phyloP scores from a whole-genome alignment of 1,284 basidiomycete species.

The Trichosporon sp. region DNA sequence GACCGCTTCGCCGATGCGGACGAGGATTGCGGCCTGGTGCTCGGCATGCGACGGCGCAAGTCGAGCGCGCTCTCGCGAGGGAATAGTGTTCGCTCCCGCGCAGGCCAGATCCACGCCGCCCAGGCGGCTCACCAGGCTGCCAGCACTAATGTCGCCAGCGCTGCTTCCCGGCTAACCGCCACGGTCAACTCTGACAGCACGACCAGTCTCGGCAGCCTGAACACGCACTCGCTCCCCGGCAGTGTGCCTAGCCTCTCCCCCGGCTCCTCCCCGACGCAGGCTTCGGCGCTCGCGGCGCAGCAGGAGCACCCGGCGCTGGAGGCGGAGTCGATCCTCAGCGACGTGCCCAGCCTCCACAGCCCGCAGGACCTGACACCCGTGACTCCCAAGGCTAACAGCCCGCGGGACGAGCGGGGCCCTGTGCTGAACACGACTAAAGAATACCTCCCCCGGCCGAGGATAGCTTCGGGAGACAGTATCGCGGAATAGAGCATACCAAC shows the following conservation, averaged over 20 bases:
- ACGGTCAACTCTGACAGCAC: neutral
- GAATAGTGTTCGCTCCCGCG: conserved; percentile 1
- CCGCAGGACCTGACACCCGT: neutral
- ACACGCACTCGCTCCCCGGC: neutral
- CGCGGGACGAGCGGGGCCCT: neutral
- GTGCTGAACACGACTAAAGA: neutral
- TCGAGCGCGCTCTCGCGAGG: neutral
- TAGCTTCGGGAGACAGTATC: neutral
- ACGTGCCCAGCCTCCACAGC: neutral
- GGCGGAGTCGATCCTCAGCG: neutral
- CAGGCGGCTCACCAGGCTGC: neutral
- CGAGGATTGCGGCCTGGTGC: neutral
- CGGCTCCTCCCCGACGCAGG: neutral
- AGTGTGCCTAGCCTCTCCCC: neutral
- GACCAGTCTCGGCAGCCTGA: neutral
- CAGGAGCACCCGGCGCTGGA: neutral
- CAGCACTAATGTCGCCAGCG: neutral
- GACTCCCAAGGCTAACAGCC: conserved; percentile 2
- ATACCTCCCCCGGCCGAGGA: neutral
- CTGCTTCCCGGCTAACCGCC: neutral
- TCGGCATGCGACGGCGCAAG: neutral
- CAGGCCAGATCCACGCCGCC: neutral
- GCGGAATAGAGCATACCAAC: neutral
- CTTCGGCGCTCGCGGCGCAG: neutral
- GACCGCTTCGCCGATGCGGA: conserved; percentile 1